phyloP scores from a whole-genome alignment of 495 filamentous ascomycete genomes.

The Penicillium angulare region DNA sequence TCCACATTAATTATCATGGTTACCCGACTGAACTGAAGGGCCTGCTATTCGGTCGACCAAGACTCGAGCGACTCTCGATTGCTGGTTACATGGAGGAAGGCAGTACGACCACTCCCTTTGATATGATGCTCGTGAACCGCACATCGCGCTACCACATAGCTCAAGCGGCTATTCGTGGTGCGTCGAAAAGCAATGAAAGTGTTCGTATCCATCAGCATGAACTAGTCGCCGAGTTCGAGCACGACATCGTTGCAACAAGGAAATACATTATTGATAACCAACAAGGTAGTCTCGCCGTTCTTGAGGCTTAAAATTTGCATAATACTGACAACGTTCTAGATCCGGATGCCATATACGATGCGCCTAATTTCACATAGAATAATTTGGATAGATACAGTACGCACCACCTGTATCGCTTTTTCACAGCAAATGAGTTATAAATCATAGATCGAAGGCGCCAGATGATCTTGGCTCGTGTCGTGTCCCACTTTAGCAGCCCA shows the following conservation, averaged over 20 bases:
- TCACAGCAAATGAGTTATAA: no score
- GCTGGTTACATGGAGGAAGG: slow-evolving; percentile 71
- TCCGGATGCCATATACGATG: no score
- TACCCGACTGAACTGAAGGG: slow-evolving; percentile 63
- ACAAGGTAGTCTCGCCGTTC: no score
- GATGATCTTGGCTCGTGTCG: no score
- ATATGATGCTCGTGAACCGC: slow-evolving; percentile 70
- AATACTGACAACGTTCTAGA: no score
- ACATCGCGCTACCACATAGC: slow-evolving; percentile 64
- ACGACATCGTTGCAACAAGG: slow-evolving; percentile 49
- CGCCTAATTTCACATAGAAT: no score
- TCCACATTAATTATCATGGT: slow-evolving; percentile 74
- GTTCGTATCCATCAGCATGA: slow-evolving; percentile 47
- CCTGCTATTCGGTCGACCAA: slow-evolving; percentile 58
- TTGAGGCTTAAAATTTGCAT: no score
- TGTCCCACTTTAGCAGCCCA: no score
- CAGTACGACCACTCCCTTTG: slow-evolving; percentile 69
- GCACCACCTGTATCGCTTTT: no score
- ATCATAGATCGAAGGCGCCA: no score
- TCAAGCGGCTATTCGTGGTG: slow-evolving; percentile 55
- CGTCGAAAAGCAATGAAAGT: slow-evolving; percentile 47
- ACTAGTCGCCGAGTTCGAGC: slow-evolving; percentile 46
- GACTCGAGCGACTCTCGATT: slow-evolving; percentile 52
- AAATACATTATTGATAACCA: slow-evolving; percentile 56
- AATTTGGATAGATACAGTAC: no score